Base-by-base conservation (phyloP, 139 green algal species). In the Medakamo hakoo region DNA sequence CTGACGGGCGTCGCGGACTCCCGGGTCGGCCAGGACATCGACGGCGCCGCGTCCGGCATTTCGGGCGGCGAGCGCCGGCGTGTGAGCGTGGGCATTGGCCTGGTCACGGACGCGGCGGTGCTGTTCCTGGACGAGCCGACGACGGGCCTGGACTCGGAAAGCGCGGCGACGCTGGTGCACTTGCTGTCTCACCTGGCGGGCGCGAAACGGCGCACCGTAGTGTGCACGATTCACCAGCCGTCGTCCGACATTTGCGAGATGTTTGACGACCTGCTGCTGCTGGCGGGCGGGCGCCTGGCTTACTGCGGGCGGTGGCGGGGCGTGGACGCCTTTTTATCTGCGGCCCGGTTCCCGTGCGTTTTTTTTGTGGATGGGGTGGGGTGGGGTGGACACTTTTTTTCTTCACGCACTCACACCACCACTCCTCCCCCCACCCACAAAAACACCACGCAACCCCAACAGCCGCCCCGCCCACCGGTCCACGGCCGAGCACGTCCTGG, bases 101-200 rank as follows among this genome's bases (percentile, higher is more conserved):
- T 86, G 29, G 55, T 86, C 2, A 49, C 25, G 23, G 67, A 76
- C 49, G 70, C 79, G 1, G 55, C 22, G 28, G 61, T 86, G 2
- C 57, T 83, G 5, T 86, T 84, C 57, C 29, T 82, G 32, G 78
- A 84, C 55, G 78, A 84, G 55, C 78, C 78, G 20, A 84, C 78
- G 18, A 63, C 58, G 2, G 82, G 65, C 0, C 59, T 83, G 21
- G 77, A 83, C 30, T 69, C 71, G 9, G 40, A 52, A 21, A 21
- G 9, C 40, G 72, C 75, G 3, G 60, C 70, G 57, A 83, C 74
- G 58, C 68, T 82, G 18, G 70, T 83, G 60, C 32, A 69, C 59
- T 32, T 28, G 22, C 58, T 76, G 40, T 68, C 30, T 28, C 48
- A 60, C 26, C 62, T 76, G 57, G 71, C 71, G 4, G 5, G 21